A percentile compares a stretch with the other conserved stretches of the same genome.
Evolutionary conservation across 2,329 filamentous ascomycete genomes (phyloP).

Genomic region (Furcasterigmium sp.): DNA sequence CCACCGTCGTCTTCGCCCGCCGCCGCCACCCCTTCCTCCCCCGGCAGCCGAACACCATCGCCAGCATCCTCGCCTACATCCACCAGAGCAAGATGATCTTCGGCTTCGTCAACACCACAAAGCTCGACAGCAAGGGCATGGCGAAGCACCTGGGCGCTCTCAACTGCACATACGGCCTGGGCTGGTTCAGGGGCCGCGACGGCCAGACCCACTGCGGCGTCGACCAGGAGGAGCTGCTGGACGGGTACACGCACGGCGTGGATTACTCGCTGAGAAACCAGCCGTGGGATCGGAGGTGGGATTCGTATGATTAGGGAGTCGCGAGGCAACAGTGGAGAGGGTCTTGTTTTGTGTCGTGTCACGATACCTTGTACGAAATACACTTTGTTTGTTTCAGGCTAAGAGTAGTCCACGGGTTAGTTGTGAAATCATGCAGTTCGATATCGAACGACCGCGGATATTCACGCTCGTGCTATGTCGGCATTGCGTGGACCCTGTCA

Average conservation of each 20-base stretch:
- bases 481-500: background rate
- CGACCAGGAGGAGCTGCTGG: slow-evolving; percentile 67
- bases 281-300: slow-evolving; percentile 44
- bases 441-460: too few species aligned
- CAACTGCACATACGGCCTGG: slow-evolving; percentile 68
- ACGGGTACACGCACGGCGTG: slow-evolving; percentile 59
- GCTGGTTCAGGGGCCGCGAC: slow-evolving; percentile 72
- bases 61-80: slow-evolving; percentile 70
- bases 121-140: slow-evolving; percentile 57
- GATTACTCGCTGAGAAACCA: slow-evolving; percentile 42
- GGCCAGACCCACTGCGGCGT: slow-evolving; percentile 70
- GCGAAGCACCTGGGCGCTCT: slow-evolving; percentile 50
- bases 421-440: too few species aligned
- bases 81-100: slow-evolving; percentile 78
- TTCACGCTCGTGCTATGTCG: background rate
- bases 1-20: slow-evolving; percentile 53
- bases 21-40: slow-evolving; percentile 68
- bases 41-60: slow-evolving; percentile 73
- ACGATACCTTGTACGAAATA: background rate
- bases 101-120: slow-evolving; percentile 66
- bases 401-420: too few species aligned
- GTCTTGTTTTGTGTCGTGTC: background rate
- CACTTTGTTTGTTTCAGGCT: too few species aligned
- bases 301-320: slow-evolving; percentile 13
- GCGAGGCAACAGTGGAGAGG: background rate